Base-by-base conservation (phyloP, 2,329 filamentous ascomycete species). In the Botryotinia narcissicola region DNA sequence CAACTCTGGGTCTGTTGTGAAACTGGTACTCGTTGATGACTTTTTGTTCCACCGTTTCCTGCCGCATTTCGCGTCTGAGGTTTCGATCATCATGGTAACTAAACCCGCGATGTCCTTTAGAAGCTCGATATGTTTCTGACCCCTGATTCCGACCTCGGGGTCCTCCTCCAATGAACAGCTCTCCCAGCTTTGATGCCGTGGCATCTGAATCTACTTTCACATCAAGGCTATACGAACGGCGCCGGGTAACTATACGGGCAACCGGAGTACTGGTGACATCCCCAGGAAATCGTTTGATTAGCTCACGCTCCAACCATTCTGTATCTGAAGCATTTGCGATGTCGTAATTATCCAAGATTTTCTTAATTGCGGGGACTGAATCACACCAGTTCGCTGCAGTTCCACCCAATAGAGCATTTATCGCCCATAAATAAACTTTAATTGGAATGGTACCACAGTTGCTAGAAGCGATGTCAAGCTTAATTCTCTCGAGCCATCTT, bases 261-360 rank as follows among this genome's bases (percentile, higher is more conserved):
- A 57, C 10, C 14, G 48, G 37, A 32, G n/a, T 32, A 57, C 40
- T 20, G 22, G 16, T 25, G 29, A 57, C 8, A 29, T 32, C 18
- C 18, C 66, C 66, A 32, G 66, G 66, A 44, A 69, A 69, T 42
- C 54, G 48, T 25, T 69, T 57, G 10, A 69, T 44, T 9, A 69
- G 66, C 66, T 69, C 66, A 32, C 37, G 14, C 66, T 69, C 66
- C 25, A 69, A 40, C 66, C 66, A 69, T 69, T 48, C 54, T 37
- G 40, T 37, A 10, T 69, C 66, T 22, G 66, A 51, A 37, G 37
- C 10, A 32, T 32, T 29, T 32, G 66, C 66, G n/a, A 18, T 57
- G 6, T 69, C 37, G 48, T 69, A 69, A 57, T 69, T 42, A 37
- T 69, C 51, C 18, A 69, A 44, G 37, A 69, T 69, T 29, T 18